Base-by-base conservation (phyloP, 2,329 filamentous ascomycete genomes). In the Coniochaeta prunicola region DNA sequence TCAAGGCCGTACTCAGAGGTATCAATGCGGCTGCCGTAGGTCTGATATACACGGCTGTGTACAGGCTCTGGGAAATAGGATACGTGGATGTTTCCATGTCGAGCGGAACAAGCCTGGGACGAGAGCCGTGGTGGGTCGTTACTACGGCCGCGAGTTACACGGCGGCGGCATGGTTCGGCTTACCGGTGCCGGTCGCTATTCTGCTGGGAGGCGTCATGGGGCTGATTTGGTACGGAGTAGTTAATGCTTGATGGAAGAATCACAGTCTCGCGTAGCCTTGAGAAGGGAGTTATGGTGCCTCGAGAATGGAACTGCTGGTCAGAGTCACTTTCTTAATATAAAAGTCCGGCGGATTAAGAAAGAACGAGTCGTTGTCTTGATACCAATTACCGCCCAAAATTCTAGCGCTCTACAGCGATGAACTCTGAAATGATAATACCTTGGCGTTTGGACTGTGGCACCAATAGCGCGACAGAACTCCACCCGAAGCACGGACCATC, bases 91-190 rank as follows among this genome's bases (percentile, higher is more conserved):
- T 78, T 24, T 72, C 73, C 0, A 77, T 75, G 19, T 71, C 74
- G 59, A 66, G 66, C 2, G 84, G 84, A 0, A 77, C 74, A 53
- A 84, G 80, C 63, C 66, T 87, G 50, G 83, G 72, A 0, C 73
- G 77, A 38, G 84, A 87, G 61, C 82, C 84, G 0, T 87, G 83
- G 82, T 87, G 84, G 81, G 77, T 87, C 19, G 82, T 85, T 3
- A 77, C 86, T 1, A 78, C 83, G 1, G 80, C 81, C 3, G 64
- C 65, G 42, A 67, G 65, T 24, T 82, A 77, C 67, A 74, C 78
- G 2, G 74, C 72, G 10, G 76, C 74, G 45, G 69, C 72, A n/a
- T 82, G 77, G 74, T 81, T 81, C 62, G 69, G 69, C 3, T 61
- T 81, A 1, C 71, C 66, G 24, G 71, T 78, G 1, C 70, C 77